Conservation (phyloP, 129 eudicot genomes). For the Apium graveolens region DNA sequence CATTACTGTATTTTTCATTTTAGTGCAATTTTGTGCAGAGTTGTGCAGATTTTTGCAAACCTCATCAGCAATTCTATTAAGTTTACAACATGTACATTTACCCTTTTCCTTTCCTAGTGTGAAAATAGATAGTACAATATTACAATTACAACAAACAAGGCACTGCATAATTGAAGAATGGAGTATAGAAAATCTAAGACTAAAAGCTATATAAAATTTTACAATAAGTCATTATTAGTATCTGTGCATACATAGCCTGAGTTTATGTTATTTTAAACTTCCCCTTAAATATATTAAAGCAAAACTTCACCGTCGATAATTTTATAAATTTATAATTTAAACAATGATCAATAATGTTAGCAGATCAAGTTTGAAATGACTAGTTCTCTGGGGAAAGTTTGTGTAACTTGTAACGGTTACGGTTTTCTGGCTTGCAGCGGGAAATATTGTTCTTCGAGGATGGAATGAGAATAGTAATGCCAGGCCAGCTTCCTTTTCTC, state of each 20-base stretch:
- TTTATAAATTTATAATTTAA: background rate
- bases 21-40: constrained; percentile 57
- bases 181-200: background rate
- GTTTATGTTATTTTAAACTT: background rate
- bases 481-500: constrained; percentile 26
- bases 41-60: constrained; percentile 89
- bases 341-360: background rate
- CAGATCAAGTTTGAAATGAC: background rate
- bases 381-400: background rate
- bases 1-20: background rate
- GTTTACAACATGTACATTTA: constrained; percentile 79
- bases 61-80: constrained; percentile 94
- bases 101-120: background rate
- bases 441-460: constrained; percentile 69
- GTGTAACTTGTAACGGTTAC: background rate
- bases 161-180: background rate
- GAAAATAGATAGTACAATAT: background rate
- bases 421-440: constrained; percentile 50
- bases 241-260: background rate
- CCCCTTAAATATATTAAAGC: background rate
- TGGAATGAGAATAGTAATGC: constrained; percentile 61
- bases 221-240: background rate
- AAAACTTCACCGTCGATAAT: background rate
- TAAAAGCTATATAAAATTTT: too few relatives aligned
- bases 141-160: background rate